Conservation (phyloP, 2,329 filamentous ascomycete species). For the Rasamsonia emersonii region DNA sequence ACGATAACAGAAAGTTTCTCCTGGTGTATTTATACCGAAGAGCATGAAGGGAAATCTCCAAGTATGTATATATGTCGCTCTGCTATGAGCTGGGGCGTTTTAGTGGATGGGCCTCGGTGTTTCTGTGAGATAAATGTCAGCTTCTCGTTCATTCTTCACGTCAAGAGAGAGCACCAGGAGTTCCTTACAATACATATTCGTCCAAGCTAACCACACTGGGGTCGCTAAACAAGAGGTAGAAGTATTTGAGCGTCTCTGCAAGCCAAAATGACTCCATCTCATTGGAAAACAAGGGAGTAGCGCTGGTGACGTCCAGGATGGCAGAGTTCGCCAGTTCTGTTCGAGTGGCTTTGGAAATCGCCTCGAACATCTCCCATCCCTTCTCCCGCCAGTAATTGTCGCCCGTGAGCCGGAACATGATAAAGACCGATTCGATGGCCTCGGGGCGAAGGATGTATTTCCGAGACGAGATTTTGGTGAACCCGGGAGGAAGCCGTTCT, state of each 20-base stretch:
- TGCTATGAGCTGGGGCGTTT: constrained; percentile 14
- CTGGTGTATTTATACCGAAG: neutral
- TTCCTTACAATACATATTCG: constrained; percentile 39
- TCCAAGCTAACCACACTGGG: constrained; percentile 36
- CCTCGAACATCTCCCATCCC: constrained; percentile 66
- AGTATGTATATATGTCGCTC: constrained; percentile 8
- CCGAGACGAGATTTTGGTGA: constrained; percentile 28
- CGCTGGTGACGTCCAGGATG: constrained; percentile 56
- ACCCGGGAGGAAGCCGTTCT: constrained; percentile 35
- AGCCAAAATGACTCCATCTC: constrained; percentile 72
- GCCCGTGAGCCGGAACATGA: constrained; percentile 67
- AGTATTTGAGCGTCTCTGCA: constrained; percentile 41
- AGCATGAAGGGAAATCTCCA: neutral
- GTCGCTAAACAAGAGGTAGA: constrained; percentile 40
- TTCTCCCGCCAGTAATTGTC: constrained; percentile 56
- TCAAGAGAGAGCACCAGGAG: constrained; percentile 2
- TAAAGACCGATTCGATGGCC: constrained; percentile 72
- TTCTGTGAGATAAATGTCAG: constrained; percentile 17
- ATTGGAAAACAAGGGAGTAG: constrained; percentile 40
- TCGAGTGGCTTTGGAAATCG: constrained; percentile 52
- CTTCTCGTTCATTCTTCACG: constrained; percentile 1
- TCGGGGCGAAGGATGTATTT: constrained; percentile 50
- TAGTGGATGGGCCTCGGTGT: constrained; percentile 24
- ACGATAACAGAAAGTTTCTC: no score
- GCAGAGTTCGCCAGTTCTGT: constrained; percentile 57